These are phyloP conservation scores for Rhodotorula toruloides DNA, from an alignment of 768 basidiomycete species.

Conservation along the genomic window DNA sequence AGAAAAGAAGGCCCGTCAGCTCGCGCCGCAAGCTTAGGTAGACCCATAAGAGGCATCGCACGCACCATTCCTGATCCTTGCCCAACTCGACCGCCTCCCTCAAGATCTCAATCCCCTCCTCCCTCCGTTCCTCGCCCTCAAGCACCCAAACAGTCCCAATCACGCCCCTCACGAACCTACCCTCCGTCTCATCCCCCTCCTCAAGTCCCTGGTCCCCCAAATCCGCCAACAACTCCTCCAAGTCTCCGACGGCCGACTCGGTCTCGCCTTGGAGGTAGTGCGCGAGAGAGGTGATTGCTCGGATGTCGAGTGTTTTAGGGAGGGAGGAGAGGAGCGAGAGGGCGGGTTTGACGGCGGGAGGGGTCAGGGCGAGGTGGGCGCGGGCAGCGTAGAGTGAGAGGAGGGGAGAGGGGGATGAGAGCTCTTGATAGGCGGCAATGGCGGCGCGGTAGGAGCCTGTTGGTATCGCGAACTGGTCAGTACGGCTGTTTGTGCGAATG, in stretches of 20 bases:
- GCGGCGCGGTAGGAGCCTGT: slow-evolving; percentile 38
- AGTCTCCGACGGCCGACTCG: slow-evolving; percentile 25
- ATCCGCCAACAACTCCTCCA: slow-evolving; percentile 35
- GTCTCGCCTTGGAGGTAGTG: slow-evolving; percentile 19
- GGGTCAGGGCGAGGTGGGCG: slow-evolving; percentile 37
- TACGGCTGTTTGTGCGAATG: no score
- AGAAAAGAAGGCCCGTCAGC: neutral
- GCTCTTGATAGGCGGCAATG: slow-evolving; percentile 26
- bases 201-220: slow-evolving; percentile 30
- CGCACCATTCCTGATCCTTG: slow-evolving; percentile 38
- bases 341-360: slow-evolving; percentile 8
- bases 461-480: neutral
- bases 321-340: slow-evolving; percentile 23
- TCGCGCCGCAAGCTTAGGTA: no score
- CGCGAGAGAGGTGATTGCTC: slow-evolving; percentile 31
- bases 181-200: slow-evolving; percentile 20
- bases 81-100: slow-evolving; percentile 37
- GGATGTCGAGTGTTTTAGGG: slow-evolving; percentile 26
- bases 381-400: slow-evolving; percentile 37
- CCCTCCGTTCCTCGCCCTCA: slow-evolving; percentile 33
- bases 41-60: neutral
- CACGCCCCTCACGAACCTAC: slow-evolving; percentile 16
- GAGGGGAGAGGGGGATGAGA: slow-evolving; percentile 18
- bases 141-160: slow-evolving; percentile 33
- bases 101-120: slow-evolving; percentile 35